These are phyloP conservation scores for Leptographium procerum DNA, from an alignment of 2,329 filamentous ascomycete species.

Conservation along the genomic window DNA sequence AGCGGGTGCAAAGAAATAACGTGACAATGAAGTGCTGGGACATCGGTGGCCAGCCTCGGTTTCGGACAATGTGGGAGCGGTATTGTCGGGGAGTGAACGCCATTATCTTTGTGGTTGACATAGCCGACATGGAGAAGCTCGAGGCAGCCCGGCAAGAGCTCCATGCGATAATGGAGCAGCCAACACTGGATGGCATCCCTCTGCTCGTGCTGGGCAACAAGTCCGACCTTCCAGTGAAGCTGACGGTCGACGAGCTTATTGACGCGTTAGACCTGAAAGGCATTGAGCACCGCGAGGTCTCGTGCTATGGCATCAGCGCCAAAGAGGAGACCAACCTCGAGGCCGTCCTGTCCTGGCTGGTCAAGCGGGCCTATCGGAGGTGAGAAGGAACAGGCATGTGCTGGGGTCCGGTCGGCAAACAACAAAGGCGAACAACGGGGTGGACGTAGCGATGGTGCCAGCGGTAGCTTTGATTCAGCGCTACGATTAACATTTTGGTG, in stretches of 20 bases:
- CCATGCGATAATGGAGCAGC: conserved; percentile 76
- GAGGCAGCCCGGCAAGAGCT: conserved; percentile 85
- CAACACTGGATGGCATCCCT: conserved; percentile 77
- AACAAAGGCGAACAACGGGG: background rate
- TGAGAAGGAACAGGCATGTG: conserved; percentile 29
- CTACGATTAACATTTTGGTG: background rate
- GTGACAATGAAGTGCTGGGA: conserved; percentile 99
- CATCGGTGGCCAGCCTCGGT: conserved; percentile 89
- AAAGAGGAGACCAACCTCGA: conserved; percentile 99
- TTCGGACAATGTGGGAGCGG: conserved; percentile 98
- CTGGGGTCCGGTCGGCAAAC: background rate
- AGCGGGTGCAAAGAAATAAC: conserved; percentile 93
- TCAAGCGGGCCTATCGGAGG: conserved; percentile 67
- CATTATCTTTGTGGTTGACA: conserved; percentile 97
- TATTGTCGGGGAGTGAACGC: conserved; percentile 97
- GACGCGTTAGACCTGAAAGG: conserved; percentile 81
- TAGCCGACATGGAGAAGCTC: conserved; percentile 71
- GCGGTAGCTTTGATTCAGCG: background rate
- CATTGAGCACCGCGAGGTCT: conserved; percentile 86
- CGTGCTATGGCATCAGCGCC: conserved; percentile 96
- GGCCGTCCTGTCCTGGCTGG: conserved; percentile 91
- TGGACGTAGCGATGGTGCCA: background rate
- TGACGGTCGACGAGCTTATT: conserved; percentile 91
- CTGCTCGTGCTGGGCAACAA: conserved; percentile 94
- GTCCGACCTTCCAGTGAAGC: conserved; percentile 81